phyloP scores from a whole-genome alignment of 495 filamentous ascomycete genomes.

The Penicillium alfredii region DNA sequence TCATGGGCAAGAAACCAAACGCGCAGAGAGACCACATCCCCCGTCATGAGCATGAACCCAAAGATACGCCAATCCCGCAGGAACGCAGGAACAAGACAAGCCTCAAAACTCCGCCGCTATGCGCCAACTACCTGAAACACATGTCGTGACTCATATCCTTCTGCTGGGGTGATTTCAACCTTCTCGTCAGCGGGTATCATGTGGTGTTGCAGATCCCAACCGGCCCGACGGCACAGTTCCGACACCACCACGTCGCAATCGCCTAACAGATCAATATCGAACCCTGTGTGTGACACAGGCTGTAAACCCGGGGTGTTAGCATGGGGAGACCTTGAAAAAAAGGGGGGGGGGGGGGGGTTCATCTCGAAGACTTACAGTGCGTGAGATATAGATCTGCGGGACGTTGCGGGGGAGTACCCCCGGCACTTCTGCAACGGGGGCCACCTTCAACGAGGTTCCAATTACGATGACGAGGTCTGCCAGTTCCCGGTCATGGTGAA shows the following conservation, averaged over 20 bases:
- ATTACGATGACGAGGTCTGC: constrained; percentile 96
- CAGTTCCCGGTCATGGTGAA: constrained; percentile 67
- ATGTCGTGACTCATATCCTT: constrained; percentile 63
- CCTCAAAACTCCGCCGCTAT: constrained; percentile 40
- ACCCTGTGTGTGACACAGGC: constrained; percentile 82
- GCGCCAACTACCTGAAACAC: constrained; percentile 49
- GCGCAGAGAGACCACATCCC: constrained; percentile 1
- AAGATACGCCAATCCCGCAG: constrained; percentile 28
- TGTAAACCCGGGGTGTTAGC: constrained; percentile 24
- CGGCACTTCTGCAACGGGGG: constrained; percentile 87
- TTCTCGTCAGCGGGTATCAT: constrained; percentile 70
- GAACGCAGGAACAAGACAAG: constrained; percentile 20
- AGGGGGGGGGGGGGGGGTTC: background rate
- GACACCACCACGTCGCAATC: constrained; percentile 89
- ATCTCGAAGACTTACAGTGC: constrained; percentile 50
- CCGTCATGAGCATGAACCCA: constrained; percentile 7
- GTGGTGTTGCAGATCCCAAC: constrained; percentile 83
- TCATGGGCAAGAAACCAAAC: constrained; percentile 11
- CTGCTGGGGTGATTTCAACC: constrained; percentile 50
- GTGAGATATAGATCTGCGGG: constrained; percentile 90
- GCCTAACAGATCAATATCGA: constrained; percentile 90
- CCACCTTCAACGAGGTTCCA: constrained; percentile 93
- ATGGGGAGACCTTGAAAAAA: constrained; percentile 1
- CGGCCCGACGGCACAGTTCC: constrained; percentile 77
- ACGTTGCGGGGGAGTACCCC: constrained; percentile 69